Percentiles rank a stretch among this genome's conserved stretches.
Evolutionary conservation across 257 asterid genomes (phyloP).

Genomic region (Rubia yunnanensis): DNA sequence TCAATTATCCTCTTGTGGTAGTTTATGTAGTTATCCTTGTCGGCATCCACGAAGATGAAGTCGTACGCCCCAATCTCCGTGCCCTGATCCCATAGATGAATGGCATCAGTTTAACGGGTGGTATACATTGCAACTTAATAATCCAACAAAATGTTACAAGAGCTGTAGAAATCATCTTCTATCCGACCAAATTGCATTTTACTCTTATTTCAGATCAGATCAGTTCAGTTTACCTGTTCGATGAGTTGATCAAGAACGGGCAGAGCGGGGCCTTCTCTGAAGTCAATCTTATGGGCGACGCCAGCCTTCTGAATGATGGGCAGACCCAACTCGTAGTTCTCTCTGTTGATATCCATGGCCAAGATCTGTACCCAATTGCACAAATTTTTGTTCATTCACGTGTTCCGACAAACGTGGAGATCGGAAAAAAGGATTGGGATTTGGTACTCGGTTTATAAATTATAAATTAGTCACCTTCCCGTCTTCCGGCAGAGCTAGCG

Average conservation of each 20-base stretch:
- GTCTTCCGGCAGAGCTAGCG: conserved; percentile 26
- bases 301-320: conserved; percentile 75
- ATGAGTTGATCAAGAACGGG: conserved; percentile 59
- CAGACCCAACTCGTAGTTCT: conserved; percentile 68
- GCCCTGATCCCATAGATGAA: neutral
- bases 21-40: conserved; percentile 74
- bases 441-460: neutral
- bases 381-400: neutral
- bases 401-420: neutral
- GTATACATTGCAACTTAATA: too few relatives aligned
- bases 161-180: too few relatives aligned
- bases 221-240: conserved; percentile 24
- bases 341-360: conserved; percentile 87
- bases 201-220: too few relatives aligned
- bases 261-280: conserved; percentile 72
- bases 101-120: neutral
- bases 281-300: conserved; percentile 75
- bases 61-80: conserved; percentile 54
- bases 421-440: neutral
- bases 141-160: too few relatives aligned
- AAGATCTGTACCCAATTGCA: conserved; percentile 45
- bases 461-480: conserved; percentile 21
- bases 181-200: too few relatives aligned
- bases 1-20: conserved; percentile 78
- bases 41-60: conserved; percentile 86